These are phyloP conservation scores for Dictyostelium citrinum DNA, from an alignment of 78 protist genomes.

Conservation along the genomic window DNA sequence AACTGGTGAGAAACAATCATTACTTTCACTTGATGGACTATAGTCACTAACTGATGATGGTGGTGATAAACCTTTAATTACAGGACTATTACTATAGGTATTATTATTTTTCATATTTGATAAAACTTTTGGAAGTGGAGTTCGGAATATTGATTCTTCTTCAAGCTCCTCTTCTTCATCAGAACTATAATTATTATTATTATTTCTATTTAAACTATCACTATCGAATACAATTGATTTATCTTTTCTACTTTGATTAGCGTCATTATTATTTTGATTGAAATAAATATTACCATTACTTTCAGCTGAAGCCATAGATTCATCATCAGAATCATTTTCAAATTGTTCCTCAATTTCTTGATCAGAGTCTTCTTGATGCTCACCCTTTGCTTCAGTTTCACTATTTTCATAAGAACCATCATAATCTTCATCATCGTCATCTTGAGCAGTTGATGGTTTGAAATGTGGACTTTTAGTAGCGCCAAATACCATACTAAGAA, in stretches of 20 bases:
- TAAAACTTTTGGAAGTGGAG: not conserved
- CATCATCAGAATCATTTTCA: not conserved
- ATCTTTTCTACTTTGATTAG: not conserved
- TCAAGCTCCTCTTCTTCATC: not conserved
- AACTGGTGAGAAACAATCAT: not conserved
- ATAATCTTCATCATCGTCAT: not conserved
- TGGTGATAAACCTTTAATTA: slow-evolving; percentile 3
- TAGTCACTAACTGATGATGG: not conserved
- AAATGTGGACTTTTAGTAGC: not conserved
- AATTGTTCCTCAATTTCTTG: slow-evolving; percentile 2
- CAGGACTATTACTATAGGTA: not conserved
- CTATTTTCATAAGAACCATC: not conserved
- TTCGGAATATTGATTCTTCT: not conserved
- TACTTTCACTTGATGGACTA: slow-evolving; percentile 2
- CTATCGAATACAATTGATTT: slow-evolving; percentile 3
- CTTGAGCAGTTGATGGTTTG: not conserved
- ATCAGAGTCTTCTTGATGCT: not conserved
- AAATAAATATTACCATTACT: not conserved
- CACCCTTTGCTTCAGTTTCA: not conserved
- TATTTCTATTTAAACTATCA: not conserved
- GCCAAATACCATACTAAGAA: not conserved
- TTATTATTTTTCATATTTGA: not conserved
- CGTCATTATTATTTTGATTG: not conserved
- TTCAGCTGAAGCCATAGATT: not conserved
- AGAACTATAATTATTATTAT: not conserved